These are phyloP conservation scores for Gypsophila paniculata DNA, from an alignment of 179 eudicot species.

Conservation along the genomic window DNA sequence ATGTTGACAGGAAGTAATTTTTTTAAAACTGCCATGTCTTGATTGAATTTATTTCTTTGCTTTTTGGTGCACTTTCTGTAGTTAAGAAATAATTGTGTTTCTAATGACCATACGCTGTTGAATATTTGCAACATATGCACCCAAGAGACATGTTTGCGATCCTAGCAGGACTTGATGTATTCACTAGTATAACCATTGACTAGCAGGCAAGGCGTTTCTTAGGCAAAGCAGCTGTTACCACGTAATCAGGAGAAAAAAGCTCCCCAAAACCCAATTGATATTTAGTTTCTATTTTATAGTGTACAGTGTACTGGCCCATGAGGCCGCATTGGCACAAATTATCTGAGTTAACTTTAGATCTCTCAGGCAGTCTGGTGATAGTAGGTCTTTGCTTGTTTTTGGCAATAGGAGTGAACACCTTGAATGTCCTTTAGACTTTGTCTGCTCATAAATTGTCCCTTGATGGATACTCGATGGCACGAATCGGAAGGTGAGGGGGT, in stretches of 20 bases:
- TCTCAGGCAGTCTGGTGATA: slow-evolving; percentile 13
- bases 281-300: background rate
- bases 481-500: background rate
- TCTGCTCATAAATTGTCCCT: slow-evolving; percentile 1
- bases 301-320: slow-evolving; percentile 9
- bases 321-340: background rate
- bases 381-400: slow-evolving; percentile 12
- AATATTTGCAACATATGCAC: background rate
- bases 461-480: background rate
- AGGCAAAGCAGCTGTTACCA: background rate
- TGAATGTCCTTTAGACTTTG: background rate
- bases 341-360: background rate
- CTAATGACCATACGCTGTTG: background rate
- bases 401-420: background rate
- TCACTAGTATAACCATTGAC: background rate
- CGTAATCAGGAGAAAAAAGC: background rate
- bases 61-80: background rate
- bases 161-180: background rate
- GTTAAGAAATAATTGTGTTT: background rate
- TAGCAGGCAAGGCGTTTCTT: background rate
- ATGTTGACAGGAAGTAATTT: background rate
- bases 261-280: background rate
- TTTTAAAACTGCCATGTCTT: background rate
- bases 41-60: background rate
- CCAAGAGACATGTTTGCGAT: background rate